Evolutionary conservation across 768 basidiomycete genomes (phyloP).

Genomic region (Coprinopsis sp.): DNA sequence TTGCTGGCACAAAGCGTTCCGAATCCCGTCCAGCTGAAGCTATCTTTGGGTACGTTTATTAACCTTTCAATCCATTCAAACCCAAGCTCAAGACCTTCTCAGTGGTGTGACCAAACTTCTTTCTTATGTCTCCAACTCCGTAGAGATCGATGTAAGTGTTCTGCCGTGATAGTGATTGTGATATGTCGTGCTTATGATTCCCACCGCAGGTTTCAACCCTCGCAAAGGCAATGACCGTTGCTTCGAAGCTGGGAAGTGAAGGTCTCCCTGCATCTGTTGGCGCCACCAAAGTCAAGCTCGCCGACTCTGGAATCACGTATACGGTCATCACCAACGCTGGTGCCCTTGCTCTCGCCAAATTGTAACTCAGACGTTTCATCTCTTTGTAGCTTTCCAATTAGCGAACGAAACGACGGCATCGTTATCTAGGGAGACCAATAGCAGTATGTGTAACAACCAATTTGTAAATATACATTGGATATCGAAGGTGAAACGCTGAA

Average conservation of each 20-base stretch:
- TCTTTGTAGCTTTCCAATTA: too few species aligned
- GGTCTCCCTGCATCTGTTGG: slow-evolving; percentile 39
- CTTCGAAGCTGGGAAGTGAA: slow-evolving; percentile 51
- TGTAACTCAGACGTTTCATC: not conserved
- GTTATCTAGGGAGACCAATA: too few species aligned
- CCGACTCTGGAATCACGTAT: slow-evolving; percentile 35
- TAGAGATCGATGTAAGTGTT: slow-evolving; percentile 42
- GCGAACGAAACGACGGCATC: too few species aligned
- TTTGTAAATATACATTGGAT: too few species aligned
- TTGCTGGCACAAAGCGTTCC: slow-evolving; percentile 44
- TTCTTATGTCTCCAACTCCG: slow-evolving; percentile 32
- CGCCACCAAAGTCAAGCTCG: slow-evolving; percentile 35
- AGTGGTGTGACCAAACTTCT: slow-evolving; percentile 35
- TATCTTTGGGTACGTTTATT: slow-evolving; percentile 34
- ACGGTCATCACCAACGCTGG: slow-evolving; percentile 56
- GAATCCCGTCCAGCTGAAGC: slow-evolving; percentile 38
- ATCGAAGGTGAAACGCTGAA: too few species aligned
- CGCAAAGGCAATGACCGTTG: slow-evolving; percentile 49
- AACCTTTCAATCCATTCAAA: not conserved
- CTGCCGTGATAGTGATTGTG: too few species aligned
- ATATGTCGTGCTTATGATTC: not conserved
- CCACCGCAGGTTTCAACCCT: slow-evolving; percentile 48
- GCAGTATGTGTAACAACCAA: too few species aligned
- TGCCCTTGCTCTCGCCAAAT: slow-evolving; percentile 34
- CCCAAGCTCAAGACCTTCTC: not conserved